Conservation (phyloP, 139 green algal genomes). For the Nannochloris sp. region DNA sequence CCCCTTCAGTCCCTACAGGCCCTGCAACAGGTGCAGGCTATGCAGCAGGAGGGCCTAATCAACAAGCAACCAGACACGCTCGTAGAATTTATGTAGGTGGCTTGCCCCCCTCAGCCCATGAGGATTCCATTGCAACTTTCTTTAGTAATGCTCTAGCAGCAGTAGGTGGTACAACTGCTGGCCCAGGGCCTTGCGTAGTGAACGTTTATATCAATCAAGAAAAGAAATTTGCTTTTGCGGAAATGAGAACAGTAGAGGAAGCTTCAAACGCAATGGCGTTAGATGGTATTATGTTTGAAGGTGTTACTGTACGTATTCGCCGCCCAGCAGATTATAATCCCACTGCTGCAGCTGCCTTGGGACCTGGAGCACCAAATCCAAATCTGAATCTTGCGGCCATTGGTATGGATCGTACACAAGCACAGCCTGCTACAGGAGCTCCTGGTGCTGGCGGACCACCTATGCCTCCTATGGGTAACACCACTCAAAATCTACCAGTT, state of each 20-base stretch:
- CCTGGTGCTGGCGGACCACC: neutral
- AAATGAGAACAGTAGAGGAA: constrained; percentile 71
- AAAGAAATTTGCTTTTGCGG: constrained; percentile 89
- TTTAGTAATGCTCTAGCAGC: constrained; percentile 89
- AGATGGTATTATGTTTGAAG: constrained; percentile 95
- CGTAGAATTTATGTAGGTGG: constrained; percentile 94
- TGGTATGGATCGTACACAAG: constrained; percentile 44
- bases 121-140: constrained; percentile 81
- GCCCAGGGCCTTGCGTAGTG: constrained; percentile 81
- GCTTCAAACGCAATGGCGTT: constrained; percentile 71
- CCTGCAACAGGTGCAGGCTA: neutral
- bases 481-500: neutral
- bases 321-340: constrained; percentile 98
- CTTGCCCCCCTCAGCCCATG: constrained; percentile 77
- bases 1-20: neutral
- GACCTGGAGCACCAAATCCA: constrained; percentile 72
- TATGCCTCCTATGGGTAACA: neutral
- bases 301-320: constrained; percentile 80
- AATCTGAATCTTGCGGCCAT: constrained; percentile 92
- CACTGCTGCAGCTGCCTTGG: constrained; percentile 64
- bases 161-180: constrained; percentile 85
- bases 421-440: neutral
- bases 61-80: constrained; percentile 88
- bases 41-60: constrained; percentile 28
- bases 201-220: constrained; percentile 99